Percentiles rank a stretch among this genome's conserved stretches.
Evolutionary conservation across 140 eudicot species (phyloP).

Genomic region (Cichorium intybus): DNA sequence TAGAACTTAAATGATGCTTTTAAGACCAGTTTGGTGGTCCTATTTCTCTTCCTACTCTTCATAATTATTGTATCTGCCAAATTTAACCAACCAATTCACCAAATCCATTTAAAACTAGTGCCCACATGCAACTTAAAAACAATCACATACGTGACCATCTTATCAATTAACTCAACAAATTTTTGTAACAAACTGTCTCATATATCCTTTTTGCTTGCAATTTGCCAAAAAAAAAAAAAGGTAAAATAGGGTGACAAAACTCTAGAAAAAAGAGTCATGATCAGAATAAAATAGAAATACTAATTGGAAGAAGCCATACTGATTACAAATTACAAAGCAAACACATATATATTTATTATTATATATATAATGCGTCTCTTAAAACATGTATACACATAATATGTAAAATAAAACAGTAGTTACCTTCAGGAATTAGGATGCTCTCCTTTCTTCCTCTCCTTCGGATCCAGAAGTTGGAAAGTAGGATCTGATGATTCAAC

Average conservation of each 20-base stretch:
- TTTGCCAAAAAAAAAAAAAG: too few relatives aligned
- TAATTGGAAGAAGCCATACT: background rate
- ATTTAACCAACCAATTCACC: background rate
- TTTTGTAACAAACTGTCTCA: too few relatives aligned
- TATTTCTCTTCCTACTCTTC: background rate
- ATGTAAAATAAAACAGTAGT: background rate
- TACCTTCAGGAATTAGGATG: conserved; percentile 23
- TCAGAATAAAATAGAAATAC: background rate
- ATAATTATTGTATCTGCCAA: background rate
- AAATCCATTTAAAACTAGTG: background rate
- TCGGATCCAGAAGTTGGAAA: conserved; percentile 31
- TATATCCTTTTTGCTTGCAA: too few relatives aligned
- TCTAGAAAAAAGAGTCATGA: background rate
- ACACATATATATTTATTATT: conserved; percentile 1
- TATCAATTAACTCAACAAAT: background rate
- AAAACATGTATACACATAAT: conserved; percentile 24
- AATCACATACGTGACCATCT: background rate
- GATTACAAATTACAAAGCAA: conserved; percentile 7
- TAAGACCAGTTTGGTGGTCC: background rate
- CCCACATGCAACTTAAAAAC: background rate
- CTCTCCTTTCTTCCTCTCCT: conserved; percentile 30
- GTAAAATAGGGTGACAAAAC: background rate
- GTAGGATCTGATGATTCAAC: conserved; percentile 10
- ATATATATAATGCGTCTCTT: conserved; percentile 17
- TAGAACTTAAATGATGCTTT: background rate